A percentile compares a stretch with the other conserved stretches of the same genome.
Evolutionary conservation across 2,329 filamentous ascomycete genomes (phyloP).

Genomic region (Beauveria bassiana): DNA sequence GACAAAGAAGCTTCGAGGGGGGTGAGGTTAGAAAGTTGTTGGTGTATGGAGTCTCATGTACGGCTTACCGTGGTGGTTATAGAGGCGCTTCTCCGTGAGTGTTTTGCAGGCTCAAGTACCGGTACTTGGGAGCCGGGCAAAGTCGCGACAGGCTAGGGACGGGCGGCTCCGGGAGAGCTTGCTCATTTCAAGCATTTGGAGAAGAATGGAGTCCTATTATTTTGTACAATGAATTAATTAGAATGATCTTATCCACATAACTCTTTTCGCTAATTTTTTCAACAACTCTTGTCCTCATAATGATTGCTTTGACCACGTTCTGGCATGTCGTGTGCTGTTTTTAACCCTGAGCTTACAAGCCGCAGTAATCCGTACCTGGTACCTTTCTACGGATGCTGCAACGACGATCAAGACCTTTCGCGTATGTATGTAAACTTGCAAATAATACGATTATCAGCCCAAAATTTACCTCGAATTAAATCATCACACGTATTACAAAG

Average conservation of each 20-base stretch:
- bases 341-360: not conserved
- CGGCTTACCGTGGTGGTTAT: no score
- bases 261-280: not conserved
- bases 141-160: slow-evolving; percentile 1
- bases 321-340: not conserved
- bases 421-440: not conserved
- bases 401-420: not conserved
- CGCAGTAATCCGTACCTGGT: not conserved
- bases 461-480: no score
- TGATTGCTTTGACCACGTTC: not conserved
- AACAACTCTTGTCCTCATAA: not conserved
- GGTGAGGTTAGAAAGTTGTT: not conserved
- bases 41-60: no score
- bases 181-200: not conserved
- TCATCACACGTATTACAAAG: no score
- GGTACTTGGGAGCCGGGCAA: not conserved
- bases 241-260: no score
- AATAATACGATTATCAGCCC: no score
- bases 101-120: no score
- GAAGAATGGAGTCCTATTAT: not conserved
- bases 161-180: slow-evolving; percentile 9
- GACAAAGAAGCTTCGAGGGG: not conserved
- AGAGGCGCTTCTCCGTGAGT: not conserved
- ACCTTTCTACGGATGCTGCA: no score
- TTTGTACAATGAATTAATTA: not conserved